Evolutionary conservation across 768 basidiomycete species (phyloP), one percentile per base, ranked within the genome.

Genomic region (Boletus subparvulus): DNA sequence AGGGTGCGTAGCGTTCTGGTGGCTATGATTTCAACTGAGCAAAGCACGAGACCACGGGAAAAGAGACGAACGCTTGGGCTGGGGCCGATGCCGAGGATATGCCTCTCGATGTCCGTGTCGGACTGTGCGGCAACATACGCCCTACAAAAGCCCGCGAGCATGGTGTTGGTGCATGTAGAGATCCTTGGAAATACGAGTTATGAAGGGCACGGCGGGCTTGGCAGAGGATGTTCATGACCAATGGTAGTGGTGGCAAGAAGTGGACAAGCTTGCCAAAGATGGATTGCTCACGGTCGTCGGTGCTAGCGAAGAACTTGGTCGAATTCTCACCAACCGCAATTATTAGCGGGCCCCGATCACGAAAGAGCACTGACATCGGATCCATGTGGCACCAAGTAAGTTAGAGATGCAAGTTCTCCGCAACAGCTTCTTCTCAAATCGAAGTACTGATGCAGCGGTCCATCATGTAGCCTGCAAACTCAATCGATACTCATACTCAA

Each of bases 11-110:
- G 58, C 62, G 42, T 45, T 60, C 58, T 64, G 63, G 58, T 54
- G 59, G 59, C 69, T 71, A 53, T 55, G 61, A 57, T 50, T 52
- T 65, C 33, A 59, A 67, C 52, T 71, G 69, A 73, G 71, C 56
- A 32, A 48, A 41, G 59, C 26, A 50, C 50, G 19, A 54, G 52
- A 37, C 21, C 16, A 37, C 37, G 44, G 44, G 49, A 52, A 57
- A 53, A 30, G 39, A 58, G 50, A 65, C 67, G 63, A 56, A 68
- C 67, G 45, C 50, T 49, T 67, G 65, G 28, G 43, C n/a, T 40
- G 17, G 46, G 17, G 45, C n/a, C 14, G 64, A 50, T 46, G 56
- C 33, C 14, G 55, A 60, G 17, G 61, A 69, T 41, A 64, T 45
- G 19, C 40, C 19, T 57, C 64, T 61, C 44, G 36, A 37, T 10